Evolutionary conservation across 495 filamentous ascomycete species (phyloP).

Genomic region (Cudoniella acicularis): DNA sequence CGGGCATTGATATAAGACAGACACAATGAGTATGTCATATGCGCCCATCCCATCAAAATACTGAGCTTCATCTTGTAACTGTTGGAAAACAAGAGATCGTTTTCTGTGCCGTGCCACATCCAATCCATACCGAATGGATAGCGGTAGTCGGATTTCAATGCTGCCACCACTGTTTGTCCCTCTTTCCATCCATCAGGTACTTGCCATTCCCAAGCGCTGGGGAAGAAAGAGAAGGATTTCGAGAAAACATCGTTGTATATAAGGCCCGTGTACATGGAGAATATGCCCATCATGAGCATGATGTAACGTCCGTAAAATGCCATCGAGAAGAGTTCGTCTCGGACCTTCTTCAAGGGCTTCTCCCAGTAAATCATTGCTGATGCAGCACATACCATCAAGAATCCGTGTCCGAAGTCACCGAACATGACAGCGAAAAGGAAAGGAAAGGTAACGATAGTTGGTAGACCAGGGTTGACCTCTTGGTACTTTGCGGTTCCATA

Average conservation of each 20-base stretch:
- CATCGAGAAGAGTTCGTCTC: slow-evolving; percentile 95
- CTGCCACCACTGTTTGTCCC: slow-evolving; percentile 57
- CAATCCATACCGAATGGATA: slow-evolving; percentile 97
- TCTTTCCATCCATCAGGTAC: slow-evolving; percentile 57
- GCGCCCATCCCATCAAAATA: slow-evolving; percentile 91
- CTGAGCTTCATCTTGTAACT: slow-evolving; percentile 99
- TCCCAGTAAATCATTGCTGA: slow-evolving; percentile 94
- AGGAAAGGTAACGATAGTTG: slow-evolving; percentile 93
- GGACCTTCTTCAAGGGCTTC: slow-evolving; percentile 81
- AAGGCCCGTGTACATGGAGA: slow-evolving; percentile 93
- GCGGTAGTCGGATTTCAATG: slow-evolving; percentile 64
- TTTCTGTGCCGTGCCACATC: slow-evolving; percentile 94
- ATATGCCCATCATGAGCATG: slow-evolving; percentile 95
- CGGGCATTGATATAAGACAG: slow-evolving; percentile 89
- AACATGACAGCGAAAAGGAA: slow-evolving; percentile 99
- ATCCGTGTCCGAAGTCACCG: slow-evolving; percentile 90
- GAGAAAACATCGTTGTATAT: slow-evolving; percentile 99
- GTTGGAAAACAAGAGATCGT: slow-evolving; percentile 91
- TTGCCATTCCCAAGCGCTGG: slow-evolving; percentile 79
- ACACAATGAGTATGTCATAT: slow-evolving; percentile 98
- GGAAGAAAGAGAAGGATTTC: slow-evolving; percentile 80
- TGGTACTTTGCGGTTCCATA: slow-evolving; percentile 96
- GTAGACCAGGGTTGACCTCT: slow-evolving; percentile 93
- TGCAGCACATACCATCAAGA: slow-evolving; percentile 77
- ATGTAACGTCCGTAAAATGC: slow-evolving; percentile 98